Evolutionary conservation across 2,329 filamentous ascomycete genomes (phyloP), one percentile per base, ranked within the genome.

Genomic region (Sporothrix curviconia): DNA sequence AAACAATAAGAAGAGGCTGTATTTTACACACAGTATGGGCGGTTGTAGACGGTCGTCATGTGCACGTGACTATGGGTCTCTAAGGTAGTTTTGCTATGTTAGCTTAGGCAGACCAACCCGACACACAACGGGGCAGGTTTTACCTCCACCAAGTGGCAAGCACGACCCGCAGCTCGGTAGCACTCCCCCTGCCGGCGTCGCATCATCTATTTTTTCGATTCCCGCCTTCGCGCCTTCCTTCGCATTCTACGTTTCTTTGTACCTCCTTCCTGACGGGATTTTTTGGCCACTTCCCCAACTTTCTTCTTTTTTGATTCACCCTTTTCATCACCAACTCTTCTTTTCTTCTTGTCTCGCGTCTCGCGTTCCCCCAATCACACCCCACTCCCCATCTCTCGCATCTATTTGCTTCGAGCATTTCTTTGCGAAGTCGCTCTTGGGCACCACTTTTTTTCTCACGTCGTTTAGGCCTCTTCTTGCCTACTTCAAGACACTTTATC

Each of bases 161-260:
- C 46, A 37, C 30, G n/a, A 36, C 46, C 7, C 49, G 39, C 8
- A 17, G 39, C 39, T 25, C 40, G 36, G 40, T 46, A 24, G 40
- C 53, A 47, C 32, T 32, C 32, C 30, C 51, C 52, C 32, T 36
- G 28, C 30, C 28, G 51, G 51, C 36, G 43, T 49, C 54, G 54
- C 43, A 56, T 56, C 54, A 56, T 49, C 34, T 49, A 56, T 56
- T 56, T 56, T 55, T 56, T 56, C 54, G 54, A 56, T 32, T n/a
- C n/a, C n/a, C n/a, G n/a, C n/a, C n/a, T n/a, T 55, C 53, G 24
- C 22, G 17, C 51, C 28, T 56, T 59, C 57, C 34, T 42, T 43
- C 44, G 40, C 32, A 17, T 39, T 55, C 43, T 32, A 15, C 43
- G n/a, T 44, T 32, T 43, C 43, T 49, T 51, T 57, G 47, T 53